Evolutionary conservation across 305 asterid species (phyloP), one percentile per base, ranked within the genome.

Genomic region (Rubia peregrina): DNA sequence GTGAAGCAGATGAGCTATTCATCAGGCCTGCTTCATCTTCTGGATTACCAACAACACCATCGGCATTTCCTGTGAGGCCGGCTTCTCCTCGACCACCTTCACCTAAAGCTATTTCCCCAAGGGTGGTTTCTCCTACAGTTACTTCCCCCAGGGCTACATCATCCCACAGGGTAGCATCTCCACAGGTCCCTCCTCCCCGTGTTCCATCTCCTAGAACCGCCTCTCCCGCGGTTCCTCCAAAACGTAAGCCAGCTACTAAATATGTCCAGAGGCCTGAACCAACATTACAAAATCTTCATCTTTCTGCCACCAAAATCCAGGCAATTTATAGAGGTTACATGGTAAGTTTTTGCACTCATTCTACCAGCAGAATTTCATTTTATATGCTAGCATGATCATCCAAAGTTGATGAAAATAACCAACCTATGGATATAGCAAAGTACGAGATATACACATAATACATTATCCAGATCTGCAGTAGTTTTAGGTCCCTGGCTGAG

Each of bases 231-330:
- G 66, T 67, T 41, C 49, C 63, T 38, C 81, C 82, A 53, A 81
- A 61, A 53, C 83, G 73, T 43, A 86, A 86, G 83, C 94, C 84
- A 70, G 76, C 64, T 53, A 75, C 61, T 61, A 84, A 76, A 71
- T 68, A 81, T 74, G 84, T 71, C 69, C 72, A 68, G 83, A 89
- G 88, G 84, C 85, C 90, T 40, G 95, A 90, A 62, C 97, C 90
- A 13, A 84, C 90, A 65, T 76, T 78, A 68, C 69, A 72, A 77
- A 73, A 74, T 71, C 90, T 80, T 76, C 85, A 88, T 30, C 78
- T 81, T 69, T 83, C 95, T 10, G 95, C 97, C 61, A 89, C 82
- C 71, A 91, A 79, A 81, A 87, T 93, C 53, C 98, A 93, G 81
- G 91, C 98, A 33, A 87, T 80, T 30, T 93, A 81, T 63, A 77